Evolutionary conservation across 257 asterid species (phyloP).

Genomic region (Anisodus acutangulus): DNA sequence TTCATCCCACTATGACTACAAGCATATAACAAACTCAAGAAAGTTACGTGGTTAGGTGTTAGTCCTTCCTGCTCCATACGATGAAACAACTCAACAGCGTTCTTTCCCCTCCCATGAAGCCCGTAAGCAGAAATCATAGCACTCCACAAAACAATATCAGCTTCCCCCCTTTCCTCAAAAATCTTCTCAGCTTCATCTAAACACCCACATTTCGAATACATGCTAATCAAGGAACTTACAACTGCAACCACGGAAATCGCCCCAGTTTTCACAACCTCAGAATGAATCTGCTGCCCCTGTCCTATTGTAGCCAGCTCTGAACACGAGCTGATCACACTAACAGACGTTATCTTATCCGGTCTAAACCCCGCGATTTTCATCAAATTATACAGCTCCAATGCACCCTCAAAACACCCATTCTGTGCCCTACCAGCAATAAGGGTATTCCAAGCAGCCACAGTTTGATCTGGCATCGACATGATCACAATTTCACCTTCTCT

Average conservation of each 20-base stretch:
- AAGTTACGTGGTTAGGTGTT: constrained; percentile 64
- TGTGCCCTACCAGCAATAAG: constrained; percentile 85
- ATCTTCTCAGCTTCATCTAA: constrained; percentile 69
- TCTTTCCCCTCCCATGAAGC: constrained; percentile 81
- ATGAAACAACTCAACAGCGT: constrained; percentile 61
- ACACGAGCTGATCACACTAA: constrained; percentile 75
- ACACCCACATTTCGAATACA: constrained; percentile 92
- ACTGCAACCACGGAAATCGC: constrained; percentile 58
- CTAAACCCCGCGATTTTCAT: constrained; percentile 63
- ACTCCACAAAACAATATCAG: constrained; percentile 69
- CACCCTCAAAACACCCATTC: constrained; percentile 65
- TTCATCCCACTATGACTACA: constrained; percentile 88
- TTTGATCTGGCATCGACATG: constrained; percentile 57
- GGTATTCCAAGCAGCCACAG: constrained; percentile 65
- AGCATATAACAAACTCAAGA: constrained; percentile 82
- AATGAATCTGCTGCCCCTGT: constrained; percentile 90
- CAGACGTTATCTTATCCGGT: constrained; percentile 83
- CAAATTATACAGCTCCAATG: constrained; percentile 60
- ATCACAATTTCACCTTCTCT: constrained; percentile 71
- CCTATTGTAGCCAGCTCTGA: constrained; percentile 82
- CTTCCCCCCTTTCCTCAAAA: constrained; percentile 56
- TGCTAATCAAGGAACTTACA: constrained; percentile 73
- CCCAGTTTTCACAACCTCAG: constrained; percentile 76
- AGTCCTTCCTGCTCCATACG: constrained; percentile 64
- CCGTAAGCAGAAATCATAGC: constrained; percentile 93